Evolutionary conservation across 106 monocot genomes (phyloP), one percentile per base, ranked within the genome.

Genomic region (Xerophyta viscosa): DNA sequence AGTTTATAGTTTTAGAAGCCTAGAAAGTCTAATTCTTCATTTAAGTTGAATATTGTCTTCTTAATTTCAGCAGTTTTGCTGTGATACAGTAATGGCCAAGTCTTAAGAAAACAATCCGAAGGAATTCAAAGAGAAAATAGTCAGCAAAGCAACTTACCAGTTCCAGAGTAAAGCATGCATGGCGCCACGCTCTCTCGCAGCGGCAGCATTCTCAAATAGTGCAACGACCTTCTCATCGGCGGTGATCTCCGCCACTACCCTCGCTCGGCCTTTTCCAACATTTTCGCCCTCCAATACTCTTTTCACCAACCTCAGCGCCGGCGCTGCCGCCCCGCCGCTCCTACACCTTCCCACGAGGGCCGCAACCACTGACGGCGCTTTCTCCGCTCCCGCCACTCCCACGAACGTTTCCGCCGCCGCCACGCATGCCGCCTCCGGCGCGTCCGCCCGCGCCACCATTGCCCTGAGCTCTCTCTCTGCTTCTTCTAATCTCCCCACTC

Each of bases 101-200:
- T n/a, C n/a, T n/a, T n/a, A n/a, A n/a, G n/a, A n/a, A n/a, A n/a
- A n/a, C n/a, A n/a, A n/a, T n/a, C n/a, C n/a, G n/a, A n/a, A n/a
- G n/a, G n/a, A n/a, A n/a, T n/a, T n/a, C n/a, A n/a, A n/a, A n/a
- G n/a, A n/a, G n/a, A n/a, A n/a, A n/a, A 33, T 6, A 33, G 11
- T 11, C 11, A 6, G 5, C 33, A 33, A 5, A 33, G 33, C 33
- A 51, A 43, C 71, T 71, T 37, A 98, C 96, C 79, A 85, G 58
- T 86, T 98, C 96, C 96, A 98, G 20, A 98, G 81, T 9, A 98
- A 29, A 4, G 82, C 81, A 43, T 96, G 85, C 89, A 96, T 96
- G 0, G 72, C 67, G 21, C 52, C 63, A 15, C 85, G 51, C 52
- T 89, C 85, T 61, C 73, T 82, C 19, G 46, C 58, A 0, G 57